phyloP scores from a whole-genome alignment of 208 protist genomes.

The Wallacemonas sp. region DNA sequence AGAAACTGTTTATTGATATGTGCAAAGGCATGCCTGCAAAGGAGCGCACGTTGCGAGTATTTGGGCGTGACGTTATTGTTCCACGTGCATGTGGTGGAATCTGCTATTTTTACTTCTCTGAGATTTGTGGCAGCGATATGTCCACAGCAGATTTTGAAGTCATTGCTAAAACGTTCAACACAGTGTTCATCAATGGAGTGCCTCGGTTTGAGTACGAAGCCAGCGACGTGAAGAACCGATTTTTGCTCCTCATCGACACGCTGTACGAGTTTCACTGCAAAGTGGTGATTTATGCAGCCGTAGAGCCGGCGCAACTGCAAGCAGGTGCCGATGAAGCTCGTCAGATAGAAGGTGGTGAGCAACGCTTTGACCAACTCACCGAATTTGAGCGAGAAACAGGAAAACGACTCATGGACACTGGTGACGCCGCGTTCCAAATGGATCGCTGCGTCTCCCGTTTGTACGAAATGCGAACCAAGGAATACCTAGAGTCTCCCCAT shows the following conservation, averaged over 20 bases:
- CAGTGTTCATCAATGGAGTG: constrained; percentile 85
- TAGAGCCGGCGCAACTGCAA: constrained; percentile 56
- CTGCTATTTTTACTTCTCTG: constrained; percentile 81
- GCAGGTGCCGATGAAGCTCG: constrained; percentile 33
- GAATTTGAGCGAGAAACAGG: constrained; percentile 77
- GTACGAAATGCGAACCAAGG: constrained; percentile 86
- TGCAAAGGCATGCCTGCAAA: constrained; percentile 79
- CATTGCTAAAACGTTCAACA: constrained; percentile 87
- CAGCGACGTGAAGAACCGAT: constrained; percentile 83
- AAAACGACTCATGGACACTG: constrained; percentile 59
- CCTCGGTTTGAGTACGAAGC: constrained; percentile 74
- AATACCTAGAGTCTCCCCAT: constrained; percentile 81
- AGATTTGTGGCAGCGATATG: constrained; percentile 71
- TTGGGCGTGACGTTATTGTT: constrained; percentile 79
- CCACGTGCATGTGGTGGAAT: constrained; percentile 63
- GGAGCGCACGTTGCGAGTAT: constrained; percentile 55
- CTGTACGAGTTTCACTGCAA: constrained; percentile 88
- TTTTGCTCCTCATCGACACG: constrained; percentile 89
- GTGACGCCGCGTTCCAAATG: constrained; percentile 86
- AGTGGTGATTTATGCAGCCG: constrained; percentile 70
- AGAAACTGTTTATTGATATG: constrained; percentile 77
- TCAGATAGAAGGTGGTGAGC: constrained; percentile 14
- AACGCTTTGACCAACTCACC: constrained; percentile 45
- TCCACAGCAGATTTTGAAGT: constrained; percentile 86
- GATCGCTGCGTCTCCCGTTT: constrained; percentile 82